Evolutionary conservation across 2,329 filamentous ascomycete species (phyloP), one percentile per base, ranked within the genome.

Genomic region (Calonectria crousiana): DNA sequence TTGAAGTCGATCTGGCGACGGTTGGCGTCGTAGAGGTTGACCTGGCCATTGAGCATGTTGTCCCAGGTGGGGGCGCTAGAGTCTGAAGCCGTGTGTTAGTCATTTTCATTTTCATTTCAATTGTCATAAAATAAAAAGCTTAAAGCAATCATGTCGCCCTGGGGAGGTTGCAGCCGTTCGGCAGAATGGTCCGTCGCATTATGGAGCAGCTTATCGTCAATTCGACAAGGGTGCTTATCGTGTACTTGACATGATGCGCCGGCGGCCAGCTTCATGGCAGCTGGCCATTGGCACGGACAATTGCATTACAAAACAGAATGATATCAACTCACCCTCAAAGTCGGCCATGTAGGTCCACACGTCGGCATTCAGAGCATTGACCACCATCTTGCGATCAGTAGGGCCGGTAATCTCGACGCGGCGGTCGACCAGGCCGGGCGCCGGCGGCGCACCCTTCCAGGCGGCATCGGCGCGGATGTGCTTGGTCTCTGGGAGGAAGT

Each of bases 301-400:
- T 47, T 47, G 53, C 58, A 52, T 20, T 26, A 60, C 51, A 49
- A 69, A 51, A 64, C 23, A 69, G 23, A 18, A 70, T 28, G 14
- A 65, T 56, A 32, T 72, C 52, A 69, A 84, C 90, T 81, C 85
- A 97, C 96, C 96, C 88, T 99, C 97, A 79, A 99, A 98, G 86
- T 99, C 97, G 62, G 97, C 97, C 97, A 99, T 99, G 83, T 98
- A 99, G 71, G 96, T 98, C 94, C 95, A 98, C 30, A 98, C 97
- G 82, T 98, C 92, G 58, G 96, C 93, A 86, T 98, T 99, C 84
- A 98, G 84, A 13, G 97, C 97, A 85, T 99, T 99, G 76, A 98
- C 95, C 62, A 98, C 95, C 97, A 99, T 99, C 91, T 98, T 99
- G 79, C 97, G 92, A 87, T 98, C 97, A 9, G 96, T 98, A 1